phyloP scores from a whole-genome alignment of 176 grass and related monocot genomes.

The Alloteropsis semialata region DNA sequence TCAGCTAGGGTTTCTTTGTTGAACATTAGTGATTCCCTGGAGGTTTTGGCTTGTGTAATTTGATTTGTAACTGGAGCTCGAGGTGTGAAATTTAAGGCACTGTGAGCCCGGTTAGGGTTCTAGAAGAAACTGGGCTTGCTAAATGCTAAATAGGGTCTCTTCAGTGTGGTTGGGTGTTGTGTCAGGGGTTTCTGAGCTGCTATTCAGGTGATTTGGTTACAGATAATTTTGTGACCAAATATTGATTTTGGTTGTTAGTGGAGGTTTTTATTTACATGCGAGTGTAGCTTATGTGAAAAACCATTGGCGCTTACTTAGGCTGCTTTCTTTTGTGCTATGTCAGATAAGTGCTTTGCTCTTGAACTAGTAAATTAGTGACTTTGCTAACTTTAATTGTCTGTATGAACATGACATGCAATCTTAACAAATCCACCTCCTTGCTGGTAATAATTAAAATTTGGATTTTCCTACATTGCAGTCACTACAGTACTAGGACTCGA shows the following conservation, averaged over 20 bases:
- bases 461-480: slow-evolving; percentile 50
- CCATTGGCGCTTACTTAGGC: background rate
- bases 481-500: slow-evolving; percentile 89
- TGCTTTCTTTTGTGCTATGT: background rate
- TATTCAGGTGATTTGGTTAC: background rate
- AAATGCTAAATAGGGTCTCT: background rate
- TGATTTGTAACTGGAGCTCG: background rate
- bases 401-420: background rate
- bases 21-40: too few relatives aligned
- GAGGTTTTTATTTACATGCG: background rate
- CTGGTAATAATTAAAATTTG: background rate
- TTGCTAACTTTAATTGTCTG: background rate
- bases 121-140: background rate
- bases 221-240: background rate
- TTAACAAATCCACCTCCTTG: background rate
- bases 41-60: background rate
- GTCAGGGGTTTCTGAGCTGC: background rate
- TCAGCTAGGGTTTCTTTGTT: slow-evolving; percentile 1
- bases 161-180: background rate
- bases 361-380: background rate
- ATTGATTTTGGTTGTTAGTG: background rate
- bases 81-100: background rate
- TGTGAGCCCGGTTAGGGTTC: background rate
- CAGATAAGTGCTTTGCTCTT: background rate
- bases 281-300: background rate